Evolutionary conservation across 805 yeast species (phyloP).

Genomic region (Maudiozyma saulgeensis): DNA sequence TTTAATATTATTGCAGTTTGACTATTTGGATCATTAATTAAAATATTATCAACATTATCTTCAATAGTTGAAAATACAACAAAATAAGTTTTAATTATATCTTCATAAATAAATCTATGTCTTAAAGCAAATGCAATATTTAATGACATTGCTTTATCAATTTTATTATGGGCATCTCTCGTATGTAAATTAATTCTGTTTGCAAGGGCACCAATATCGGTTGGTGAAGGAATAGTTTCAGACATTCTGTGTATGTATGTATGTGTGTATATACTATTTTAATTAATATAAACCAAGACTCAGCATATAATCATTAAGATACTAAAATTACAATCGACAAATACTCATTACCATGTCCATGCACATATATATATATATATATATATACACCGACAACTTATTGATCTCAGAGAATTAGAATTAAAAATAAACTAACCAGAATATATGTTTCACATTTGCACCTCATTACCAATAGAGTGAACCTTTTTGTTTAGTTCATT

Average conservation of each 20-base stretch:
- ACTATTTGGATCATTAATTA: conserved; percentile 17
- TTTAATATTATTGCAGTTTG: conserved; percentile 37
- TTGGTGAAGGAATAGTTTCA: conserved; percentile 50
- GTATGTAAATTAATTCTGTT: conserved; percentile 73
- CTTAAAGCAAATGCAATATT: conserved; percentile 67
- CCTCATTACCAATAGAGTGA: no score
- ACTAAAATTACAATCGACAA: no score
- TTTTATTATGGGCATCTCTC: conserved; percentile 52
- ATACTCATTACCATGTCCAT: no score
- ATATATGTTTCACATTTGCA: no score
- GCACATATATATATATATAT: no score
- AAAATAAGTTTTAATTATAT: conserved; percentile 67
- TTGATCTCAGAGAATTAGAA: no score
- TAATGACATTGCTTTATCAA: conserved; percentile 58
- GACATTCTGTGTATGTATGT: background rate
- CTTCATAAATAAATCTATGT: conserved; percentile 69
- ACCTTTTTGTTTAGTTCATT: no score
- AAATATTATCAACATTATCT: conserved; percentile 35
- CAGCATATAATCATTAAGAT: background rate
- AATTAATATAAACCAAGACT: background rate
- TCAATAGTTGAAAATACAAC: conserved; percentile 63
- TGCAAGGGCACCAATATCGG: conserved; percentile 75
- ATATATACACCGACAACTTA: background rate
- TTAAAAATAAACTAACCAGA: no score
- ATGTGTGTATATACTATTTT: background rate